These are phyloP conservation scores for Carallia pectinifolia DNA, from an alignment of 345 rosid species.

Conservation along the genomic window DNA sequence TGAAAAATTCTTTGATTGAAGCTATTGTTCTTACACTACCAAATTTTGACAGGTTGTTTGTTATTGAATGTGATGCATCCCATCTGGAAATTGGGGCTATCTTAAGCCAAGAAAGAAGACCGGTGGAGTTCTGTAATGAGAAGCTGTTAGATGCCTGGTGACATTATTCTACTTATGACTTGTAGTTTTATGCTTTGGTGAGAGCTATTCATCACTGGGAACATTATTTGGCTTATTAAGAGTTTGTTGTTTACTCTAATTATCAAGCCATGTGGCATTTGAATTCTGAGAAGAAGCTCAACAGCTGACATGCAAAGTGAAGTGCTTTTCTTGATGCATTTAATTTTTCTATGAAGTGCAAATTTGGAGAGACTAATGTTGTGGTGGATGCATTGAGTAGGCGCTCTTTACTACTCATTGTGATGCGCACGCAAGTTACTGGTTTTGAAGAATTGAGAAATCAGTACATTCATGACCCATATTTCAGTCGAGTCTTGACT, in stretches of 20 bases:
- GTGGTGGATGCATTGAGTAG: no score
- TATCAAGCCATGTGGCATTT: no score
- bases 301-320: no score
- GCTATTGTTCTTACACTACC: background rate
- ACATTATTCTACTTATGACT: background rate
- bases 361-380: no score
- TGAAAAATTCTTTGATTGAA: background rate
- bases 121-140: background rate
- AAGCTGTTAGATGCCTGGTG: background rate
- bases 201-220: background rate
- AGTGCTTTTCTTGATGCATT: no score
- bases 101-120: background rate
- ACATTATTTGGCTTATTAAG: background rate
- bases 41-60: background rate
- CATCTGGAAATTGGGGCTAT: no score
- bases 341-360: no score
- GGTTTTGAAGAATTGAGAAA: constrained; percentile 13
- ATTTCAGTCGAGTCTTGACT: constrained; percentile 2
- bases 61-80: background rate
- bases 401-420: no score
- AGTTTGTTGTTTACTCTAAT: background rate
- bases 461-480: background rate
- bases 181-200: background rate
- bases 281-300: no score
- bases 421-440: constrained; percentile 6